Evolutionary conservation across 2,329 filamentous ascomycete species (phyloP).

Genomic region (Beauveria medogensis): DNA sequence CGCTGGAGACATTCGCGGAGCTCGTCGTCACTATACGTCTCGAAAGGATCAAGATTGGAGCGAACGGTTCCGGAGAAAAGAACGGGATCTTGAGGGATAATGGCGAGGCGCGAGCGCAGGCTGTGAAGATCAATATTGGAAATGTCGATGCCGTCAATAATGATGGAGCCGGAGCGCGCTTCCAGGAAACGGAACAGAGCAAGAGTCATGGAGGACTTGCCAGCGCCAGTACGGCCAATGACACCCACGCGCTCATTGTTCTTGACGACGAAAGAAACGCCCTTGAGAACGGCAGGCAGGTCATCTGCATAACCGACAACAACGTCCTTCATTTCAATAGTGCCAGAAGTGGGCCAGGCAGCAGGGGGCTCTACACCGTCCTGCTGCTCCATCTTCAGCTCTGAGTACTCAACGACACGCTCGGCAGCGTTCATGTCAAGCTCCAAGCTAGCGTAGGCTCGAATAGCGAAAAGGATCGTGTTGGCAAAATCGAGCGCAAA

Average conservation of each 20-base stretch:
- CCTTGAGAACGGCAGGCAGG: slow-evolving; percentile 61
- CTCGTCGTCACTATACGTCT: slow-evolving; percentile 59
- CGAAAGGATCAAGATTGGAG: slow-evolving; percentile 70
- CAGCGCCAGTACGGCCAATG: slow-evolving; percentile 69
- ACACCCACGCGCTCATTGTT: slow-evolving; percentile 66
- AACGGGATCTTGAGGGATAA: slow-evolving; percentile 75
- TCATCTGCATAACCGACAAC: slow-evolving; percentile 65
- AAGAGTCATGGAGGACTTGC: slow-evolving; percentile 68
- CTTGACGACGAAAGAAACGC: slow-evolving; percentile 57
- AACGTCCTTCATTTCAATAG: slow-evolving; percentile 64
- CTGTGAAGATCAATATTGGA: slow-evolving; percentile 62
- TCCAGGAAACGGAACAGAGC: slow-evolving; percentile 74
- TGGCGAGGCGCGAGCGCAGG: slow-evolving; percentile 65
- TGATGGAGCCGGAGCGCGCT: slow-evolving; percentile 54
- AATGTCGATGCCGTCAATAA: slow-evolving; percentile 68
- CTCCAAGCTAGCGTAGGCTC: slow-evolving; percentile 63
- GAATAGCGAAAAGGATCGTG: slow-evolving; percentile 57
- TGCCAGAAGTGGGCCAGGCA: slow-evolving; percentile 67
- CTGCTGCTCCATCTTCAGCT: slow-evolving; percentile 58
- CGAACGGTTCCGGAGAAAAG: slow-evolving; percentile 73
- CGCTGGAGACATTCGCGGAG: slow-evolving; percentile 61
- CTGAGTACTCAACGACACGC: slow-evolving; percentile 66
- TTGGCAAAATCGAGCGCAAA: slow-evolving; percentile 64
- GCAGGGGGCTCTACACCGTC: slow-evolving; percentile 55
- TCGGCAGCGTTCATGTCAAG: slow-evolving; percentile 74